phyloP scores from a whole-genome alignment of 495 filamentous ascomycete species.

The Thozetella sp. region DNA sequence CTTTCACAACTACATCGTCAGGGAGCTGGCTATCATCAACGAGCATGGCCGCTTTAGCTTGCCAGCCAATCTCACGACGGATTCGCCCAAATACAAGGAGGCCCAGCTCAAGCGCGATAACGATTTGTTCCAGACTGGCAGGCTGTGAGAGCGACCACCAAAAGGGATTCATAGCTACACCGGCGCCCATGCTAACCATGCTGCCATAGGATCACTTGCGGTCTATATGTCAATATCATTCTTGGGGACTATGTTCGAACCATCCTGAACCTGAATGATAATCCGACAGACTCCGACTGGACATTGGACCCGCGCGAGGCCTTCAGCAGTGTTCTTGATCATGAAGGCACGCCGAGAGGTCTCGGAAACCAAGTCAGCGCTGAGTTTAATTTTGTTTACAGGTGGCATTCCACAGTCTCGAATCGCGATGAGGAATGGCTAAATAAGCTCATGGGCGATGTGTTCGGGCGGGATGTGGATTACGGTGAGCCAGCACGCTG shows the following conservation, averaged over 20 bases:
- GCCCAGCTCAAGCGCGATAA: conserved; percentile 73
- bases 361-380: conserved; percentile 76
- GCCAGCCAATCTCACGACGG: conserved; percentile 35
- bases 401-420: conserved; percentile 73
- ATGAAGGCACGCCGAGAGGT: conserved; percentile 59
- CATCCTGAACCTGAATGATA: conserved; percentile 76
- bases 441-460: conserved; percentile 54
- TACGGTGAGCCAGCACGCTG: too few relatives aligned
- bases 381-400: conserved; percentile 75
- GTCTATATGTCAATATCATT: conserved; percentile 79
- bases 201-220: conserved; percentile 77
- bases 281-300: conserved; percentile 74
- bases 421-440: conserved; percentile 70
- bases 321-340: conserved; percentile 46
- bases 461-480: too few relatives aligned
- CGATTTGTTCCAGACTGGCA: conserved; percentile 79
- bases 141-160: too few relatives aligned
- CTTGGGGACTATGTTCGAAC: conserved; percentile 81
- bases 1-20: conserved; percentile 79
- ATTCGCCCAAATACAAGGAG: conserved; percentile 48
- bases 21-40: conserved; percentile 64
- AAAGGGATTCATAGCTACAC: too few relatives aligned
- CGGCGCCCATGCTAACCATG: too few relatives aligned
- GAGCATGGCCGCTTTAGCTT: conserved; percentile 71
- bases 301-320: conserved; percentile 74